Base-by-base conservation (phyloP, 2,329 filamentous ascomycete genomes). In the Colletotrichum scovillei region DNA sequence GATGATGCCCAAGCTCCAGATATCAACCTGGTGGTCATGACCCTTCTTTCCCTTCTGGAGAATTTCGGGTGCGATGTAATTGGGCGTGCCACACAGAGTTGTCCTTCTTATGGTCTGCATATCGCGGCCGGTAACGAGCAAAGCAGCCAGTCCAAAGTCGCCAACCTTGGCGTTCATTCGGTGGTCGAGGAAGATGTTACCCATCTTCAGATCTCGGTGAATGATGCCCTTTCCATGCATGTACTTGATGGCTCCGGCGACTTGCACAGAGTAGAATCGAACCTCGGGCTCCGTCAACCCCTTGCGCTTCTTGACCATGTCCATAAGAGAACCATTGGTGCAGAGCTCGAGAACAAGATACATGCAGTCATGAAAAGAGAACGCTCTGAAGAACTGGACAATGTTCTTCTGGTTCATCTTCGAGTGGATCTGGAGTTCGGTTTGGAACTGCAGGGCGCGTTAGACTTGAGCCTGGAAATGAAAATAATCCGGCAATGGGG, bases 121-220 rank as follows among this genome's bases (percentile, higher is more conserved):
- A 79, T 99, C 97, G 81, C 93, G 95, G 80, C 96, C 95, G 11
- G 95, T 97, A 57, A 98, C 92, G 69, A 98, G 88, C 78, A 99
- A 87, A 32, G 97, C 97, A 35, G 97, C 97, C 68, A 99, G 88
- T 3, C 97, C 97, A 84, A 99, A 99, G 82, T 99, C 97, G 57
- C 97, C 97, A 78, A 99, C 95, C 82, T 99, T 99, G 78, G 98
- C 93, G 79, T 99, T 97, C 96, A 99, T 98, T 77, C 95, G 88
- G 67, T 91, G 91, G 82, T 99, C 97, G 65, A 99, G 88, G 79
- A 99, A 99, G 77, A 99, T 92, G 81, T 99, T 99, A 62, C 97
- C 97, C 88, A 98, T 98, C 84, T 99, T 99, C 78, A 99, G 84
- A 83, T 99, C 97, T 63, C 97, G 92, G 83, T 99, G 97, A 63